Evolutionary conservation across 176 grass and related monocot species (phyloP).

Genomic region (Oryza officinalis): DNA sequence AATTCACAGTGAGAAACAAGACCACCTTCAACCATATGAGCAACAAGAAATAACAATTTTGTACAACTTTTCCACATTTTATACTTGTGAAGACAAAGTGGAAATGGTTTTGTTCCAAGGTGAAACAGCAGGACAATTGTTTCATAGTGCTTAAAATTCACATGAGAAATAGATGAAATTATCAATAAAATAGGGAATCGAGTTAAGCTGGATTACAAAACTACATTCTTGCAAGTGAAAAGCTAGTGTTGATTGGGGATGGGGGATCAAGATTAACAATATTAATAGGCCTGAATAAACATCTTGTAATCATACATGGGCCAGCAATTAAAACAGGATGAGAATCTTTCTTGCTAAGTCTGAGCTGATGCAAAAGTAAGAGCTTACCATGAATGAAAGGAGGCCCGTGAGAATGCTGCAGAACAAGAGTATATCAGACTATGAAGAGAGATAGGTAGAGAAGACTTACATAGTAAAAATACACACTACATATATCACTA

Average conservation of each 20-base stretch:
- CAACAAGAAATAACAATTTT: background rate
- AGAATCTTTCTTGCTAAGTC: background rate
- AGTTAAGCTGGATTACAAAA: background rate
- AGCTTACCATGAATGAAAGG: conserved; percentile 97
- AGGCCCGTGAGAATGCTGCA: conserved; percentile 98
- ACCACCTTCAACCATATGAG: background rate
- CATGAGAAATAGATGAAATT: background rate
- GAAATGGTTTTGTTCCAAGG: background rate
- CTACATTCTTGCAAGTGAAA: conserved; percentile 3
- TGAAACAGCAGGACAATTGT: background rate
- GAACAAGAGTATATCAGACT: conserved; percentile 36
- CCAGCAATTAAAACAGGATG: background rate
- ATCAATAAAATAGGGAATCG: background rate
- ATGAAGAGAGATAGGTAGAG: conserved; percentile 11
- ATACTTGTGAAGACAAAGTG: conserved; percentile 1
- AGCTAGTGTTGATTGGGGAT: background rate
- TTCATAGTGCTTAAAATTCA: background rate
- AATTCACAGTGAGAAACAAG: background rate
- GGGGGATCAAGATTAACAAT: conserved; percentile 3
- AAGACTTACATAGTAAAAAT: background rate
- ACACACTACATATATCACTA: conserved; percentile 2
- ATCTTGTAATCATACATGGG: background rate
- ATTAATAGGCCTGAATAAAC: background rate
- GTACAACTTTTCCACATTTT: background rate
- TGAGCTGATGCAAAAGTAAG: background rate